Conservation (phyloP, 768 basidiomycete genomes). For the Hysterangium stoloniferum region DNA sequence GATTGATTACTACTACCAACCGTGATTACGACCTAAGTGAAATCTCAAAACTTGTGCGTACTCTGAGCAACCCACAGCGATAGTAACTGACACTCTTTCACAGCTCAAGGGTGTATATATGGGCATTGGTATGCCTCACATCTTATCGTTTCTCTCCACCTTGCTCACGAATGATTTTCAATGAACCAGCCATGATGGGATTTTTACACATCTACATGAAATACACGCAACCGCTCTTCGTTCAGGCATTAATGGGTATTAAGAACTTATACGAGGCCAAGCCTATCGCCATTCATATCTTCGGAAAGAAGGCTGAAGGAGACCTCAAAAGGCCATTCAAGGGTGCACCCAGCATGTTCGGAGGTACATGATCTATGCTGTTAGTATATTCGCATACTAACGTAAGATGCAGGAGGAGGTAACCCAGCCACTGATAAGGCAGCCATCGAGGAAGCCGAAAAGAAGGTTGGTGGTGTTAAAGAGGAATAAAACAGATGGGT, state of each 20-base stretch:
- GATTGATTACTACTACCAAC: slow-evolving; percentile 84
- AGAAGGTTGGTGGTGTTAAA: slow-evolving; percentile 73
- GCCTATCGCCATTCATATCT: slow-evolving; percentile 71
- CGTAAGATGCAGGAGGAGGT: slow-evolving; percentile 32
- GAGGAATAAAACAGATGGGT: slow-evolving; percentile 41
- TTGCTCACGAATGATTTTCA: not conserved
- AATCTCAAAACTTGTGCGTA: slow-evolving; percentile 58
- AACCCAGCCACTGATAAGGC: slow-evolving; percentile 84
- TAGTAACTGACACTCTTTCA: not conserved
- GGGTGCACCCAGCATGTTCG: slow-evolving; percentile 58
- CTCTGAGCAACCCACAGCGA: not conserved
- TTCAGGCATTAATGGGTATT: slow-evolving; percentile 91
- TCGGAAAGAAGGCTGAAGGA: slow-evolving; percentile 73
- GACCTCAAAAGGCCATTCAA: slow-evolving; percentile 91
- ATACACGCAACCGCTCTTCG: slow-evolving; percentile 94
- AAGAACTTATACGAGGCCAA: slow-evolving; percentile 88
- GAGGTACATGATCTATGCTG: slow-evolving; percentile 35
- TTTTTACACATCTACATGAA: slow-evolving; percentile 93
- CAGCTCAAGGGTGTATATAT: slow-evolving; percentile 32
- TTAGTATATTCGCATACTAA: not conserved
- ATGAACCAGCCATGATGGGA: slow-evolving; percentile 74
- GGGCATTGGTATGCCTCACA: slow-evolving; percentile 31
- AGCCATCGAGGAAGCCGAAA: slow-evolving; percentile 82
- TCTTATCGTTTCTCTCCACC: not conserved
- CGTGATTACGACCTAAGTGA: slow-evolving; percentile 91